A percentile compares a stretch with the other conserved stretches of the same genome.
phyloP scores from a whole-genome alignment of 345 rosid genomes.

The Salix caprea region DNA sequence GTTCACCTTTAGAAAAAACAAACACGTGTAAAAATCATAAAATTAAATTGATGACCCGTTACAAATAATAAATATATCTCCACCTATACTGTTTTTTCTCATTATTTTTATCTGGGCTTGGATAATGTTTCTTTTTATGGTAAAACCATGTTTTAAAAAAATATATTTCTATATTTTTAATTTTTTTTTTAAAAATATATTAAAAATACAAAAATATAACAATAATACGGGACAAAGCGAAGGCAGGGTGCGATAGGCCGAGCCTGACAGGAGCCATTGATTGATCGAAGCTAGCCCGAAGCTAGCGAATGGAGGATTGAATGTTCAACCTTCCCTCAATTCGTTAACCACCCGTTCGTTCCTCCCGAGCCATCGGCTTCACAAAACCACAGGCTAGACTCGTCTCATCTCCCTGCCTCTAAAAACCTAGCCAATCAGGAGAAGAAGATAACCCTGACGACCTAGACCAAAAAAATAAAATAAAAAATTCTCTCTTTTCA shows the following conservation, averaged over 20 bases:
- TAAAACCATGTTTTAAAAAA: no score
- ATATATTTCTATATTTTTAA: no score
- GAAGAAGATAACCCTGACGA: background rate
- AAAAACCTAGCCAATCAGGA: slow-evolving; percentile 8
- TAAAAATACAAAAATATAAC: no score
- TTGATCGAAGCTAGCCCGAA: slow-evolving; percentile 31
- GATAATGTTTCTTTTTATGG: fast-evolving
- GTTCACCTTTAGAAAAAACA: no score
- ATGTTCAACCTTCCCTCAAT: slow-evolving; percentile 2
- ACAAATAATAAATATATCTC: no score
- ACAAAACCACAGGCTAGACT: slow-evolving; percentile 13
- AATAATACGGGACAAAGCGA: background rate
- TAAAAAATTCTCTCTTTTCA: background rate
- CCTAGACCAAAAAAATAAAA: background rate
- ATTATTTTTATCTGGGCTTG: no score
- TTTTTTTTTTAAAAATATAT: no score
- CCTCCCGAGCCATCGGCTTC: slow-evolving; percentile 2
- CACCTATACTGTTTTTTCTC: no score
- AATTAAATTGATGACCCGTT: no score
- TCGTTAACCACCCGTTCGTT: slow-evolving; percentile 28
- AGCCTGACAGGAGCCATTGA: background rate
- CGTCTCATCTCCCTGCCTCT: slow-evolving; percentile 16
- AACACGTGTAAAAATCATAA: no score
- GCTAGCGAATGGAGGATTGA: slow-evolving; percentile 39
- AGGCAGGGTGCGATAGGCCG: background rate